Percentiles rank a stretch among this genome's conserved stretches.
phyloP scores from a whole-genome alignment of 176 grass and related monocot species.

The Carex parvula region DNA sequence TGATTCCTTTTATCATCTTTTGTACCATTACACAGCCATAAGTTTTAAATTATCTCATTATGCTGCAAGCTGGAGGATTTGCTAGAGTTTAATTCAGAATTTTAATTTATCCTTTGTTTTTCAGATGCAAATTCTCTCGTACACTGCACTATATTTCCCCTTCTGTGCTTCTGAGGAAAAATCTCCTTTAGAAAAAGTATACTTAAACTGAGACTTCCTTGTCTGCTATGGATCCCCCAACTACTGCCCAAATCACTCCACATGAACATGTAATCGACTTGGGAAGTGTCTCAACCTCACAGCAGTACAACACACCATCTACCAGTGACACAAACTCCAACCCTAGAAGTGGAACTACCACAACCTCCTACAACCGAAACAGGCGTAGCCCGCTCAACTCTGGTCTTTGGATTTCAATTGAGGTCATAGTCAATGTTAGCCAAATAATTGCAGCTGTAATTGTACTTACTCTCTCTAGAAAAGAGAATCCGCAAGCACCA shows the following conservation, averaged over 20 bases:
- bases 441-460: slow-evolving; percentile 86
- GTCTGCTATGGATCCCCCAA: slow-evolving; percentile 18
- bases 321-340: slow-evolving; percentile 35
- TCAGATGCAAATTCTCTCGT: neutral
- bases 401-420: slow-evolving; percentile 93
- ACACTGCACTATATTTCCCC: neutral
- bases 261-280: slow-evolving; percentile 72
- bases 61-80: slow-evolving; percentile 3
- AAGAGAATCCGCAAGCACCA: slow-evolving; percentile 71
- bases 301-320: slow-evolving; percentile 32
- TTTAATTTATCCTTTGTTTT: neutral
- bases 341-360: slow-evolving; percentile 39
- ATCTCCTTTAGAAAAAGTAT: neutral
- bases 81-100: neutral
- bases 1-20: neutral
- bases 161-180: neutral
- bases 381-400: slow-evolving; percentile 86
- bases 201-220: neutral
- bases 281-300: slow-evolving; percentile 31
- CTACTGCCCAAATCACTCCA: slow-evolving; percentile 3
- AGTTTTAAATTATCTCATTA: neutral
- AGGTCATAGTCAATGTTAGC: slow-evolving; percentile 86
- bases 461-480: slow-evolving; percentile 69
- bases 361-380: slow-evolving; percentile 48
- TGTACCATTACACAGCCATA: neutral